Evolutionary conservation across 129 eudicot genomes (phyloP), one percentile per base, ranked within the genome.

Genomic region (Escallonia rubra): DNA sequence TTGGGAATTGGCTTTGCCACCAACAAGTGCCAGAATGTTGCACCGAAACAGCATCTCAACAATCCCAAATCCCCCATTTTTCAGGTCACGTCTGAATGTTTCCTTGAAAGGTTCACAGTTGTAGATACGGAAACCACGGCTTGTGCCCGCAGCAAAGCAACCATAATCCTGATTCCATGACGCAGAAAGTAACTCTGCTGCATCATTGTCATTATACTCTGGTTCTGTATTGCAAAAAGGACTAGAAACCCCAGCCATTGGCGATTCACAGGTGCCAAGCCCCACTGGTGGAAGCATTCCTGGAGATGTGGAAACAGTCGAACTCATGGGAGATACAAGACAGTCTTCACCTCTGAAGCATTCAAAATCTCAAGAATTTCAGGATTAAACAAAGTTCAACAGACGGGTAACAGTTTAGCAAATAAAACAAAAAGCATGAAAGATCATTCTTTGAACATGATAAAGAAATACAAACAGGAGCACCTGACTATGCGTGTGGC

Each of bases 111-210:
- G 96, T 38, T 87, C 86, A 61, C 96, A 91, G 61, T 85, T 87
- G 59, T 91, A 91, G 50, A 91, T 87, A 40, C 93, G 93, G 10
- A 91, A 91, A 66, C 96, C 97, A 65, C 70, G 79, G 65, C 77
- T 85, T 57, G 97, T 91, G 63, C 96, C 97, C 61, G 96, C 90
- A 70, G 97, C 89, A 79, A 91, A 91, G 76, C 97, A 91, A 61
- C 91, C 81, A 67, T 82, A 91, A 69, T 91, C 97, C 81, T 85
- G 97, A 78, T 91, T 91, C 97, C 97, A 91, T n/a, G 90, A 85
- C 41, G 87, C 87, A 3, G 87, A 87, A 57, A 85, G 78, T 55
- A 91, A 67, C 70, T 91, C 91, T 43, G 88, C 65, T 54, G 71
- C 86, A 14, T 77, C 93, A 60, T 49, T 67, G 53, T 88, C 92